Conservation (phyloP, 1,284 basidiomycete genomes). For the Ganoderma lucidum region DNA sequence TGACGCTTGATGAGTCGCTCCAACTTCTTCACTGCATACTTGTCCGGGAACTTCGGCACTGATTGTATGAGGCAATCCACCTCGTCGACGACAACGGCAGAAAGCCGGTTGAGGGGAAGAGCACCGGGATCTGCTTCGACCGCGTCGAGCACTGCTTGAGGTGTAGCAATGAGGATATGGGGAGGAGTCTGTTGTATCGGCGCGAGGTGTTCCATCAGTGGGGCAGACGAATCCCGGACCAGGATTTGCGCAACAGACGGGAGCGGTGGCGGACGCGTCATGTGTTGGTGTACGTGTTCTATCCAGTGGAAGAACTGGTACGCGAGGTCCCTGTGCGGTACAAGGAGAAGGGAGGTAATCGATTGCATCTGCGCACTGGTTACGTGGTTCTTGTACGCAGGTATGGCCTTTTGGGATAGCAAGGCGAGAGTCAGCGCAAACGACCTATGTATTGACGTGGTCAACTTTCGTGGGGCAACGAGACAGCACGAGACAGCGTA, state of each 20-base stretch:
- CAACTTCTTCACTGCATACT: slow-evolving; percentile 45
- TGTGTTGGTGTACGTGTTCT: slow-evolving; percentile 53
- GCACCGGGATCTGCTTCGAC: slow-evolving; percentile 51
- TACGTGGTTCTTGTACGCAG: slow-evolving; percentile 41
- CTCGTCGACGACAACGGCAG: slow-evolving; percentile 75
- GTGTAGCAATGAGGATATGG: slow-evolving; percentile 75
- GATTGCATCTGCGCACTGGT: slow-evolving; percentile 4
- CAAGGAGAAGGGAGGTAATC: slow-evolving; percentile 61
- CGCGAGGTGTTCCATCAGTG: slow-evolving; percentile 45
- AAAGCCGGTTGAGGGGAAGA: slow-evolving; percentile 55
- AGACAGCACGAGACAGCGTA: slow-evolving; percentile 44
- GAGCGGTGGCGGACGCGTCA: slow-evolving; percentile 36
- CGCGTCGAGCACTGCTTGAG: slow-evolving; percentile 69
- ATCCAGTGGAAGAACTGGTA: slow-evolving; percentile 77
- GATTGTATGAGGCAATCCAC: slow-evolving; percentile 73
- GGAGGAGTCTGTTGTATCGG: slow-evolving; percentile 56
- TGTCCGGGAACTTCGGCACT: slow-evolving; percentile 45
- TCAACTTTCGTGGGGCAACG: not conserved
- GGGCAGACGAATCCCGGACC: slow-evolving; percentile 53
- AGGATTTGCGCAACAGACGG: slow-evolving; percentile 65
- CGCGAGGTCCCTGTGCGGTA: slow-evolving; percentile 79
- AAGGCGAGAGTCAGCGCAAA: slow-evolving; percentile 74
- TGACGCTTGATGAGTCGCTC: slow-evolving; percentile 56
- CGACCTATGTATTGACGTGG: slow-evolving; percentile 54
- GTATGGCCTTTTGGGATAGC: slow-evolving; percentile 59